Conservation (phyloP, 2,329 filamentous ascomycete species). For the Cladophialophora yegresii region DNA sequence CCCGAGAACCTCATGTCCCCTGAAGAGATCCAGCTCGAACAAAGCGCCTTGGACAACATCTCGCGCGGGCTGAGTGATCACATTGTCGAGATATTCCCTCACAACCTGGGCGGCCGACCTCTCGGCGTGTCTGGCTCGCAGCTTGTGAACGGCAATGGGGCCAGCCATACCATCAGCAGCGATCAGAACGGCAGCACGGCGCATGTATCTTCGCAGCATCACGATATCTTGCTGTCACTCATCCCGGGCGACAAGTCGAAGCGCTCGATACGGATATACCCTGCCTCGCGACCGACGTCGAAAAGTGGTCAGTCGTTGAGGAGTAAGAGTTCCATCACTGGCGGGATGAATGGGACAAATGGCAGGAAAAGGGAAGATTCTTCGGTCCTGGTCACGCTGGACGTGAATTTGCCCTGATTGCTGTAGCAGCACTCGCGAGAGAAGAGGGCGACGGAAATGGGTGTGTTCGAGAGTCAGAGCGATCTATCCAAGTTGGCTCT, state of each 20-base stretch:
- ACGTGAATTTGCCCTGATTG: conserved; percentile 32
- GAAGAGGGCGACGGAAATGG: neutral
- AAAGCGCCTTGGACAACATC: conserved; percentile 36
- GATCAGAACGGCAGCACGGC: conserved; percentile 11
- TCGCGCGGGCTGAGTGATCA: conserved; percentile 37
- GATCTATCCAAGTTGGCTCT: neutral
- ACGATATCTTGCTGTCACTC: conserved; percentile 36
- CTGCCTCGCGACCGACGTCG: conserved; percentile 34
- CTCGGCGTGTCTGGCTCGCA: conserved; percentile 25
- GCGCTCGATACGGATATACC: conserved; percentile 36
- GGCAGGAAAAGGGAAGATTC: conserved; percentile 19
- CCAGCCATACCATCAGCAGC: neutral
- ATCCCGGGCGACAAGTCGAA: conserved; percentile 37
- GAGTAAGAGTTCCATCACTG: conserved; percentile 31
- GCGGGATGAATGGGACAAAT: conserved; percentile 19
- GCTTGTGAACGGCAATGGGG: conserved; percentile 12
- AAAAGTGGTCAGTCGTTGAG: conserved; percentile 31
- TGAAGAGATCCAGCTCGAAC: conserved; percentile 36
- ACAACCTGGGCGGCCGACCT: conserved; percentile 21
- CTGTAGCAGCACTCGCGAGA: neutral
- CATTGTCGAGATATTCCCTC: conserved; percentile 37
- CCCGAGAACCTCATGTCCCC: conserved; percentile 31
- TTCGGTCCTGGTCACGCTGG: conserved; percentile 34
- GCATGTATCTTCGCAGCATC: conserved; percentile 23
- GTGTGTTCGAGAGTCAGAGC: neutral